Percentiles rank a stretch among this genome's conserved stretches.
Evolutionary conservation across 768 basidiomycete species (phyloP).

Genomic region (Hypsizygus marmoreus): DNA sequence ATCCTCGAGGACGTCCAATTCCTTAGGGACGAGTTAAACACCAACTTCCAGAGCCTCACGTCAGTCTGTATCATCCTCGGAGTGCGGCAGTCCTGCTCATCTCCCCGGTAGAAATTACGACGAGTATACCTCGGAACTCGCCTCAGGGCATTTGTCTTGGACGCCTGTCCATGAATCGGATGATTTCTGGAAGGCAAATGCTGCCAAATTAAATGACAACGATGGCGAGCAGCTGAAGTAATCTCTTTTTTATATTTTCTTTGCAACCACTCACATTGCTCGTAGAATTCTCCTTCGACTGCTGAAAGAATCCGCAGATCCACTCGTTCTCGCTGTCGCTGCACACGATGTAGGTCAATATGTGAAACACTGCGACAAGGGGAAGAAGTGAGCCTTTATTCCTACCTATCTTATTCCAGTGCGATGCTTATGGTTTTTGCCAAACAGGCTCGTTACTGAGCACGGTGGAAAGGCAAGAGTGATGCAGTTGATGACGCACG

Average conservation of each 20-base stretch:
- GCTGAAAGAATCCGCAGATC: slow-evolving; percentile 68
- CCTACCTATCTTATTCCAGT: not conserved
- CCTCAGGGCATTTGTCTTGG: slow-evolving; percentile 92
- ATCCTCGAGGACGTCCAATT: slow-evolving; percentile 90
- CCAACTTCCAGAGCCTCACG: slow-evolving; percentile 89
- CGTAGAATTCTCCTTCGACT: slow-evolving; percentile 73
- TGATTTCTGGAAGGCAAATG: slow-evolving; percentile 98
- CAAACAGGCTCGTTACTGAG: slow-evolving; percentile 67
- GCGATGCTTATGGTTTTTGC: slow-evolving; percentile 5
- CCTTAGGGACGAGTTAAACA: slow-evolving; percentile 82
- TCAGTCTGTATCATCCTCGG: slow-evolving; percentile 38
- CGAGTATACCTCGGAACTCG: slow-evolving; percentile 90
- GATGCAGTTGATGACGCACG: slow-evolving; percentile 92
- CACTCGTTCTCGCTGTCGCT: slow-evolving; percentile 85
- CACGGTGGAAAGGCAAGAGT: slow-evolving; percentile 84
- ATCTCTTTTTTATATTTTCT: slow-evolving; percentile 11
- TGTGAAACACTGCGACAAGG: slow-evolving; percentile 87
- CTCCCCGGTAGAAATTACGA: slow-evolving; percentile 77
- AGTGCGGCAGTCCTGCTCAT: not conserved
- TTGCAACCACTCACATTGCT: not conserved
- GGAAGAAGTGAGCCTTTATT: slow-evolving; percentile 73
- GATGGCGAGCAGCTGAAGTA: slow-evolving; percentile 86
- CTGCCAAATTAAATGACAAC: slow-evolving; percentile 79
- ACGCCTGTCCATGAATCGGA: slow-evolving; percentile 95
- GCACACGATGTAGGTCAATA: slow-evolving; percentile 94